These are phyloP conservation scores for Candida maris DNA, from an alignment of 805 yeast species.

Conservation along the genomic window DNA sequence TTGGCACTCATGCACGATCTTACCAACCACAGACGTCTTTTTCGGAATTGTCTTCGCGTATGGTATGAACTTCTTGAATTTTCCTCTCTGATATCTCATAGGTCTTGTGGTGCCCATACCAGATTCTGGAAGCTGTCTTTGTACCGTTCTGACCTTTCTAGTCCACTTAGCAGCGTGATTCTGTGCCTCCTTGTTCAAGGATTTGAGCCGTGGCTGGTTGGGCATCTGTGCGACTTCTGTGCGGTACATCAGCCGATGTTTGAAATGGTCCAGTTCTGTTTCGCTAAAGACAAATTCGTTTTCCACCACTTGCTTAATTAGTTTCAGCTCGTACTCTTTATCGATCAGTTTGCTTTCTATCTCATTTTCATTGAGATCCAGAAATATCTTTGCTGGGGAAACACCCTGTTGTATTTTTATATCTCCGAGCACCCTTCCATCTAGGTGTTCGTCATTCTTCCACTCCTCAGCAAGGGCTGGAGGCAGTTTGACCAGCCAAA, in stretches of 20 bases:
- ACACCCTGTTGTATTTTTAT: constrained; percentile 61
- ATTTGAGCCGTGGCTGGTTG: constrained; percentile 45
- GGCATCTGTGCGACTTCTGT: constrained; percentile 53
- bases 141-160: constrained; percentile 20
- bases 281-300: constrained; percentile 89
- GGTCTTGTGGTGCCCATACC: constrained; percentile 31
- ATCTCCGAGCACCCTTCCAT: constrained; percentile 77
- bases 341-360: constrained; percentile 61
- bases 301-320: constrained; percentile 74
- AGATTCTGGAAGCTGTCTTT: constrained; percentile 24
- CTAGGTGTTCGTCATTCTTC: constrained; percentile 57
- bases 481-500: constrained; percentile 92
- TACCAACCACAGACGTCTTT: constrained; percentile 81
- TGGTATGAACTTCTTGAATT: constrained; percentile 52
- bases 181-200: constrained; percentile 35
- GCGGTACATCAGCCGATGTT: constrained; percentile 48
- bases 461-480: constrained; percentile 80
- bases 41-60: constrained; percentile 85
- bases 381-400: constrained; percentile 43
- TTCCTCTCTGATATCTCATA: constrained; percentile 10
- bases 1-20: constrained; percentile 88
- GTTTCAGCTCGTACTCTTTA: constrained; percentile 73
- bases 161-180: constrained; percentile 33
- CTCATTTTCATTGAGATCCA: constrained; percentile 50
- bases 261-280: constrained; percentile 65